Base-by-base conservation (phyloP, 1,139 yeast genomes). In the Hansenula anomala region DNA sequence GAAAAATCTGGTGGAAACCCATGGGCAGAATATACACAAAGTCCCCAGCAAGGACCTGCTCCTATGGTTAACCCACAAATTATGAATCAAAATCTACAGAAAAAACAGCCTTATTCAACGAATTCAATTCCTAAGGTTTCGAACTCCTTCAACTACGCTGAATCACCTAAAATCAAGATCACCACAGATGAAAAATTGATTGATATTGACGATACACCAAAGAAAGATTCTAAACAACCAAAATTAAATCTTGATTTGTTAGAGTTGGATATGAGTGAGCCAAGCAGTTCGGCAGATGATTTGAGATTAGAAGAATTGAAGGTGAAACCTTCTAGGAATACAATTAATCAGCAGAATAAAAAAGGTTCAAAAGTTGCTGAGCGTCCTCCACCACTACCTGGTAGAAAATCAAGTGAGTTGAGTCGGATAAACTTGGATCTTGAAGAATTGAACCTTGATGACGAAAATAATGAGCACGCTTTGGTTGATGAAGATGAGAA, bases 1-100 rank as follows among this genome's bases (percentile, higher is more conserved):
- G 48, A 50, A 27, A 34, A 36, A 3, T 44, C 54, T 8, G 52
- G 51, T 16, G 49, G 43, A 10, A 52, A 52, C 41, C 49, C 56
- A 36, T 46, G 56, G 56, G 47, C 49, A 12, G 39, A 43, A 10
- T 46, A 44, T 29, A 24, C 29, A 11, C 29, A 23, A 11, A 18
- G 23, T 7, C 9, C 23, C 9, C 23, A 6, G 9, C 6, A 9
- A 7, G 23, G 23, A 20, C 23, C n/a, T n/a, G n/a, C n/a, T n/a
- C n/a, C n/a, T n/a, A n/a, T n/a, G n/a, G n/a, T n/a, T n/a, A n/a
- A n/a, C n/a, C n/a, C n/a, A n/a, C n/a, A n/a, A n/a, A n/a, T n/a
- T n/a, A 37, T 19, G 23, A 39, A 31, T 10, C 36, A 28, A 24
- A 40, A 33, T 19, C 36, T 25, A 18, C 40, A 28, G 26, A 26